phyloP scores from a whole-genome alignment of 2,329 filamentous ascomycete species.

The Aspergillus ochraceus region DNA sequence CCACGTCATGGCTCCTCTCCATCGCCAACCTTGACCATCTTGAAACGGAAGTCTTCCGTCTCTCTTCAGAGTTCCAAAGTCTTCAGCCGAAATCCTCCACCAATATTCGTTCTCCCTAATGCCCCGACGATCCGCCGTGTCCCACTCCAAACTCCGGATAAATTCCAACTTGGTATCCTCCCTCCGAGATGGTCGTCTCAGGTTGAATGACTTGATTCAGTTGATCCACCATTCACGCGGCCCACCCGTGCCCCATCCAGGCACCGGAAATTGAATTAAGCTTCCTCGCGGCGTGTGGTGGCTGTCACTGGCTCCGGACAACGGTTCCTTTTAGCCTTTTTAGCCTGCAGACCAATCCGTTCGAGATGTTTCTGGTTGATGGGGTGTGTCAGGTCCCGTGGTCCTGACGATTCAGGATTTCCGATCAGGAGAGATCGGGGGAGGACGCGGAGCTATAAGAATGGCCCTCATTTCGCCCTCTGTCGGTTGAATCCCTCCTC shows the following conservation, averaged over 20 bases:
- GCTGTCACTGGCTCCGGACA: neutral
- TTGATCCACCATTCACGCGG: slow-evolving; percentile 10
- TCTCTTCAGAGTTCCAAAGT: neutral
- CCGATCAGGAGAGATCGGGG: neutral
- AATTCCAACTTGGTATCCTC: neutral
- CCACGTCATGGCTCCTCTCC: neutral
- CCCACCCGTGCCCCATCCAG: neutral
- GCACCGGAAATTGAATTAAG: neutral
- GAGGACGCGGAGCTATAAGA: neutral
- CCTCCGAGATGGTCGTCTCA: slow-evolving; percentile 8
- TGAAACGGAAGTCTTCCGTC: neutral
- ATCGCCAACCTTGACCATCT: neutral
- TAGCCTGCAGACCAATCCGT: neutral
- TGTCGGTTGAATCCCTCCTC: neutral
- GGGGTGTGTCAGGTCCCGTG: neutral
- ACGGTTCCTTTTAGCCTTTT: neutral
- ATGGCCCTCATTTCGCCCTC: neutral
- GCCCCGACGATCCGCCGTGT: neutral
- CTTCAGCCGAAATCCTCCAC: neutral
- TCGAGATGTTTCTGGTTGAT: slow-evolving; percentile 4
- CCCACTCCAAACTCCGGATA: neutral
- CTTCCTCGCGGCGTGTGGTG: neutral
- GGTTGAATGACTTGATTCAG: slow-evolving; percentile 2
- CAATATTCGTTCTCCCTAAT: neutral
- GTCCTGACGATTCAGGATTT: neutral